Evolutionary conservation across 805 yeast genomes (phyloP).

Genomic region (Ogataea methanolica): DNA sequence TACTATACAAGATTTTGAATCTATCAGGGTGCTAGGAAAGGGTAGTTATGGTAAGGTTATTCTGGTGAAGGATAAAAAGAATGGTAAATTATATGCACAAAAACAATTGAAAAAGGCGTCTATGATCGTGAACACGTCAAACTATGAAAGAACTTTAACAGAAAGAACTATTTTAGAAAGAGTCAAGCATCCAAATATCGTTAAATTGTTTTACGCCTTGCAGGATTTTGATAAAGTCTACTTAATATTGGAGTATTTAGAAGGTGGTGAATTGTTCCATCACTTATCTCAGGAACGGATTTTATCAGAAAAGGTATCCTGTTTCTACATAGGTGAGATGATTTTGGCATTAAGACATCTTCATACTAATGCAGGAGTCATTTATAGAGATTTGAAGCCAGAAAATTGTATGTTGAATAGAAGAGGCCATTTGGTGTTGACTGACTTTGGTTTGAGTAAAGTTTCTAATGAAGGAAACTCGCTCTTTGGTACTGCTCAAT

Average conservation of each 20-base stretch:
- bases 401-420: conserved; percentile 79
- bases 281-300: conserved; percentile 48
- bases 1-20: conserved; percentile 56
- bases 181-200: conserved; percentile 76
- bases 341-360: conserved; percentile 72
- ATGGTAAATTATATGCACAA: conserved; percentile 74
- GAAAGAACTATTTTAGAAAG: conserved; percentile 71
- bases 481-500: conserved; percentile 73
- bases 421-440: conserved; percentile 74
- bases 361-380: conserved; percentile 68
- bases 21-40: conserved; percentile 72
- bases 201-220: conserved; percentile 74
- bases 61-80: conserved; percentile 59
- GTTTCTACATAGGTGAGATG: conserved; percentile 78
- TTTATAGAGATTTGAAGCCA: conserved; percentile 84
- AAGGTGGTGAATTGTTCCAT: conserved; percentile 81
- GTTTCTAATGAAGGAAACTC: conserved; percentile 44
- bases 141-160: conserved; percentile 72
- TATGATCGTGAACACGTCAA: conserved; percentile 52
- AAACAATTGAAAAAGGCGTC: conserved; percentile 82
- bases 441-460: conserved; percentile 80
- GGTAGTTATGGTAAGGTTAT: conserved; percentile 90
- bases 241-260: conserved; percentile 71
- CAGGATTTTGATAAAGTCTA: conserved; percentile 78
- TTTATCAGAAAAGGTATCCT: conserved; percentile 59